These are phyloP conservation scores for Ceratocystis harringtonii DNA, from an alignment of 2,329 filamentous ascomycete species.

Conservation along the genomic window DNA sequence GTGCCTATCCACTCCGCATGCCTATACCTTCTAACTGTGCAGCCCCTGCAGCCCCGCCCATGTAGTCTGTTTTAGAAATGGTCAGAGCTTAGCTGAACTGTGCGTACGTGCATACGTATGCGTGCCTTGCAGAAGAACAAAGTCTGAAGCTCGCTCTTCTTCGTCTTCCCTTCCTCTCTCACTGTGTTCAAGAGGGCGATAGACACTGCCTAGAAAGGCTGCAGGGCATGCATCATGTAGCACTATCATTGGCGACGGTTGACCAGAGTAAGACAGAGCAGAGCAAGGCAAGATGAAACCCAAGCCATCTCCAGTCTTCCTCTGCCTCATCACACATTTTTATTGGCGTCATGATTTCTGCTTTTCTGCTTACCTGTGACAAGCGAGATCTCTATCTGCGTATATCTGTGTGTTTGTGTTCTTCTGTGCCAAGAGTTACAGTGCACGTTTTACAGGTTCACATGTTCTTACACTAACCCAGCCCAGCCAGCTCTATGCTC, in stretches of 20 bases:
- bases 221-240: too few species aligned
- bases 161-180: too few species aligned
- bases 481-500: background rate
- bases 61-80: background rate
- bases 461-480: background rate
- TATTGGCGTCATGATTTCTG: too few species aligned
- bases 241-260: too few species aligned
- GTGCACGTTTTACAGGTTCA: background rate
- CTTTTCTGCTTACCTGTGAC: background rate
- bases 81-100: background rate
- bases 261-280: background rate
- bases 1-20: background rate
- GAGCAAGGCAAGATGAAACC: background rate
- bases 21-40: background rate
- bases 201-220: too few species aligned
- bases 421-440: background rate
- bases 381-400: background rate
- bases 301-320: background rate
- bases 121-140: too few species aligned
- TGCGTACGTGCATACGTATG: too few species aligned
- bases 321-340: background rate
- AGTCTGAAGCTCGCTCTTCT: too few species aligned
- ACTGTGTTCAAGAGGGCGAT: too few species aligned
- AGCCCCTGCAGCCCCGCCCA: background rate
- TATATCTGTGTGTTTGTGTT: background rate